A percentile compares a stretch with the other conserved stretches of the same genome.
Conservation (phyloP, 768 basidiomycete species). For the Tephrocybe sp. region DNA sequence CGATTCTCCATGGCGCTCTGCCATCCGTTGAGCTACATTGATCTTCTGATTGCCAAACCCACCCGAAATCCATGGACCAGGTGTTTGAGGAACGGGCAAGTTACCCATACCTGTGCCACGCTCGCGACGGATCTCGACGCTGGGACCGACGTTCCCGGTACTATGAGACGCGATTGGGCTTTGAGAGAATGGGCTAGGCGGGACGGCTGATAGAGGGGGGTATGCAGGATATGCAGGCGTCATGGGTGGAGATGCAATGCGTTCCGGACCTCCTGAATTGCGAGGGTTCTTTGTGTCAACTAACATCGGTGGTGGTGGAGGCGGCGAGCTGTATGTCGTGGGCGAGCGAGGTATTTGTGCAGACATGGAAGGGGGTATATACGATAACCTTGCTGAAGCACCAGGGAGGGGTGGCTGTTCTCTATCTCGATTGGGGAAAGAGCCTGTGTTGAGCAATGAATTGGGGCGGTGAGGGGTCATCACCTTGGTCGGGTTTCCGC, state of each 20-base stretch:
- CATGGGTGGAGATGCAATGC: slow-evolving; percentile 34
- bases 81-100: slow-evolving; percentile 46
- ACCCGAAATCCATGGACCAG: slow-evolving; percentile 49
- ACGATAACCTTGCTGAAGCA: slow-evolving; percentile 27
- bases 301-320: slow-evolving; percentile 27
- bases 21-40: slow-evolving; percentile 26
- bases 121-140: slow-evolving; percentile 67
- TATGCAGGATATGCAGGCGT: slow-evolving; percentile 78
- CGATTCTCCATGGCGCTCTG: slow-evolving; percentile 45
- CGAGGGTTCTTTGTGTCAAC: slow-evolving; percentile 3
- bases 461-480: slow-evolving; percentile 18
- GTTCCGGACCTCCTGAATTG: slow-evolving; percentile 9
- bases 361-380: slow-evolving; percentile 31
- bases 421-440: slow-evolving; percentile 16
- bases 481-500: slow-evolving; percentile 25
- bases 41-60: slow-evolving; percentile 39
- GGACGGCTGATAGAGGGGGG: slow-evolving; percentile 41
- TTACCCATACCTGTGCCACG: slow-evolving; percentile 38
- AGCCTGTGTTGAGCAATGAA: slow-evolving; percentile 20
- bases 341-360: slow-evolving; percentile 43
- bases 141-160: slow-evolving; percentile 48
- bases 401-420: slow-evolving; percentile 25
- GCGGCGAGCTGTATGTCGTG: slow-evolving; percentile 53
- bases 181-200: slow-evolving; percentile 55
- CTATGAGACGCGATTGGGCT: slow-evolving; percentile 51